phyloP scores from a whole-genome alignment of 2,329 filamentous ascomycete genomes.

The Fusarium vanettenii region DNA sequence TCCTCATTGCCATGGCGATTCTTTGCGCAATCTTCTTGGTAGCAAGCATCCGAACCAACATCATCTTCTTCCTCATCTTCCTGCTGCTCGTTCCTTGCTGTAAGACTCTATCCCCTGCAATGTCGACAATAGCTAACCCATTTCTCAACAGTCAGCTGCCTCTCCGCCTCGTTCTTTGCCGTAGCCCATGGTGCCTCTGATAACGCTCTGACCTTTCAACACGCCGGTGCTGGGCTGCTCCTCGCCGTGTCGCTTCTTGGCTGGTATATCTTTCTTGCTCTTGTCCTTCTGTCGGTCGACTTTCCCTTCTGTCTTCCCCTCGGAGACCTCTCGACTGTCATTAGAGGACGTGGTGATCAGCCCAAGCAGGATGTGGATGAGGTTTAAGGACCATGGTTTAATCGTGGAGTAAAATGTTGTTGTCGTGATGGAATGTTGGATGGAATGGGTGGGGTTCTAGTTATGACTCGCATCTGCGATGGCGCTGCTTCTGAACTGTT shows the following conservation, averaged over 20 bases:
- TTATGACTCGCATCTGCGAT: not conserved
- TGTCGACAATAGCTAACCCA: not conserved
- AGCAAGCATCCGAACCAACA: constrained; percentile 73
- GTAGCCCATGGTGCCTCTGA: constrained; percentile 30
- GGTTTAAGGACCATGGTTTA: not conserved
- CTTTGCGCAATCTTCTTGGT: constrained; percentile 71
- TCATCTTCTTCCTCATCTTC: constrained; percentile 73
- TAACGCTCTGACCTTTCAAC: constrained; percentile 36
- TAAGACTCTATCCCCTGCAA: constrained; percentile 18
- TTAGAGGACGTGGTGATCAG: constrained; percentile 41
- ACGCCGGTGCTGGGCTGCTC: constrained; percentile 43
- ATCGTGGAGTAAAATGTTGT: not conserved
- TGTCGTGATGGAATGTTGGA: not conserved
- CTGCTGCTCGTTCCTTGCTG: constrained; percentile 58
- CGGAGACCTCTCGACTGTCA: constrained; percentile 60
- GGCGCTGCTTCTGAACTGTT: not conserved
- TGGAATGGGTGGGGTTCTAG: not conserved
- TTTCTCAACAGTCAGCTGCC: constrained; percentile 37
- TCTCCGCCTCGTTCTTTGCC: constrained; percentile 47
- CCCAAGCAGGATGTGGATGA: constrained; percentile 1
- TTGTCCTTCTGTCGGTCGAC: constrained; percentile 61
- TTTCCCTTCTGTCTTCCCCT: constrained; percentile 63
- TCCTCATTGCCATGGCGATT: constrained; percentile 70
- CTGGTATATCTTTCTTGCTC: constrained; percentile 63
- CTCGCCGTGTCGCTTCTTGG: constrained; percentile 48